These are phyloP conservation scores for Botryobasidium botryosum DNA, from an alignment of 768 basidiomycete genomes.

Conservation along the genomic window DNA sequence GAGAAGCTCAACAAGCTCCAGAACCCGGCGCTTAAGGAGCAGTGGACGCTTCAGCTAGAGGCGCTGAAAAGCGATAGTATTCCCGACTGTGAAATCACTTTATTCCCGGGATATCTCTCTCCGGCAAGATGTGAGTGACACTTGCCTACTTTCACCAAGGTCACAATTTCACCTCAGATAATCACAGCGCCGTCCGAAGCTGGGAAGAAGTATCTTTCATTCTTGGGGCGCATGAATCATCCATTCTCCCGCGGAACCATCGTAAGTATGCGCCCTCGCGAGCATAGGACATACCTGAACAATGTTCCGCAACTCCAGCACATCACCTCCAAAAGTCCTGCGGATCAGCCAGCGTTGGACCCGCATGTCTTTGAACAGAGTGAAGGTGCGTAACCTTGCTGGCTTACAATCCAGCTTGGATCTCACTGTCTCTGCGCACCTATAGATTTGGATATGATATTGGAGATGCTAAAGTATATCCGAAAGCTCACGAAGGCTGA, in stretches of 20 bases:
- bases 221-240: slow-evolving; percentile 25
- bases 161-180: too few species aligned
- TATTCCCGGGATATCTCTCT: too few species aligned
- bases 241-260: slow-evolving; percentile 27
- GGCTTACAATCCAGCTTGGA: too few species aligned
- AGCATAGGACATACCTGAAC: too few species aligned
- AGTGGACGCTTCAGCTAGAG: background rate
- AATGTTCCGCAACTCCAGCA: background rate
- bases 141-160: too few species aligned
- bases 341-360: background rate
- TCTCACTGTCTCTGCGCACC: too few species aligned
- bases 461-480: background rate
- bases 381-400: too few species aligned
- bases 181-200: background rate
- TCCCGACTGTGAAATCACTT: background rate
- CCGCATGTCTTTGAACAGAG: background rate
- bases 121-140: too few species aligned
- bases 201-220: slow-evolving; percentile 21
- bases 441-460: background rate
- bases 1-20: too few species aligned
- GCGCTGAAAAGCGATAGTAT: background rate
- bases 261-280: background rate
- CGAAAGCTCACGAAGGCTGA: background rate
- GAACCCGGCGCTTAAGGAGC: background rate
- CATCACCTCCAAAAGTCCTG: background rate